Evolutionary conservation across 768 basidiomycete species (phyloP), one percentile per base, ranked within the genome.

Genomic region (Chalciporus piperatus): DNA sequence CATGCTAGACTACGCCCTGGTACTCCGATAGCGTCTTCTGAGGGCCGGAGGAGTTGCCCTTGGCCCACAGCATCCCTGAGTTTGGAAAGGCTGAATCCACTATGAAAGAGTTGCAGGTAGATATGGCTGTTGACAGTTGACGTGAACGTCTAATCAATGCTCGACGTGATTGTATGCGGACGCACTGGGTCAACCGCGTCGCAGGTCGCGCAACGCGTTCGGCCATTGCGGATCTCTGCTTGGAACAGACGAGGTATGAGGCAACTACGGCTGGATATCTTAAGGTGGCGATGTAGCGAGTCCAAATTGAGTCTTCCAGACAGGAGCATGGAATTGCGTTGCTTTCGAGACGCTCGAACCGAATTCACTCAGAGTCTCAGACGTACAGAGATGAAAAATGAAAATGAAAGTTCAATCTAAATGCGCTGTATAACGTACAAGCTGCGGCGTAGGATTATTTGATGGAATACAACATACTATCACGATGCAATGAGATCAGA

Each of bases 1-100:
- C 91, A 93, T 46, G 82, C 83, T 50, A 93, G 69, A 68, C 90
- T 91, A 60, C 91, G 76, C n/a, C 91, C 91, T 50, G 80, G 68
- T 8, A 87, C 73, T 43, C 78, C 82, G 30, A 74, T 64, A 3
- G 70, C 63, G 48, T 68, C 70, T 48, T 75, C 70, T 4, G 71
- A 64, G 22, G 71, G 60, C 45, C 68, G 63, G 56, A 85, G 79
- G 16, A 92, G 66, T 14, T 80, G 78, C 60, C 84, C 84, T 51
- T 78, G 76, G 14, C 87, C 69, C 11, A 82, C 78, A 32, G 78
- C 75, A 66, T 92, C 87, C 65, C 80, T 82, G 55, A 89, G 68
- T 67, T 84, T 87, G 40, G 82, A 77, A 27, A 85, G 72, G 45
- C 80, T 77, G 39, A 66, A 63, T 32, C 79, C 79, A 42, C 80